Evolutionary conservation across 2,329 filamentous ascomycete species (phyloP).

Genomic region (Calonectria fujianensis): DNA sequence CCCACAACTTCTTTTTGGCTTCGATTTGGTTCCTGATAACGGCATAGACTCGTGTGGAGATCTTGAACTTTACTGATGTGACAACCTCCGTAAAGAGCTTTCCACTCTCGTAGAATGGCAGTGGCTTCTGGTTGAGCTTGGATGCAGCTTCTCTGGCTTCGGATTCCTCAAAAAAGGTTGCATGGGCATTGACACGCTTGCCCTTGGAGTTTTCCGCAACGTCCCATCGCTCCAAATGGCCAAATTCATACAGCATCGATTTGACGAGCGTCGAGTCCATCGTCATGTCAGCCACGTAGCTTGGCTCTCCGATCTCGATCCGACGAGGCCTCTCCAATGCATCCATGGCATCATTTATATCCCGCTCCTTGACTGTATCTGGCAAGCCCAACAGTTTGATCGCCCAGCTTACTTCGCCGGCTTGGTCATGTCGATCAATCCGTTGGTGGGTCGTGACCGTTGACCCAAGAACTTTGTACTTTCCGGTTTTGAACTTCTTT

Average conservation of each 20-base stretch:
- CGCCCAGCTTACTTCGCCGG: constrained; percentile 13
- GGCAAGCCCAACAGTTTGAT: constrained; percentile 30
- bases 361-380: not conserved
- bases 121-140: constrained; percentile 55
- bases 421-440: not conserved
- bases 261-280: constrained; percentile 50
- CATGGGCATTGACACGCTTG: constrained; percentile 63
- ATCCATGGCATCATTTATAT: constrained; percentile 39
- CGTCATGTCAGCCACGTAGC: constrained; percentile 51
- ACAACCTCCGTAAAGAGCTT: constrained; percentile 63
- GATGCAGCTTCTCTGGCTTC: constrained; percentile 60
- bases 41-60: constrained; percentile 58
- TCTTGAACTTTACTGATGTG: constrained; percentile 62
- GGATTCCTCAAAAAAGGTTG: constrained; percentile 61
- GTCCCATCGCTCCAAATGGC: constrained; percentile 61
- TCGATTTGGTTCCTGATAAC: constrained; percentile 57
- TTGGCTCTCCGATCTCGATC: constrained; percentile 39
- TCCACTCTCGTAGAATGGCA: constrained; percentile 57
- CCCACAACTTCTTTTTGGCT: constrained; percentile 55
- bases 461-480: constrained; percentile 50
- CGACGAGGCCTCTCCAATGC: not conserved
- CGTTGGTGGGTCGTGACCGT: not conserved
- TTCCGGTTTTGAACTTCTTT: constrained; percentile 47
- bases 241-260: constrained; percentile 57
- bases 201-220: constrained; percentile 47